Percentiles rank a stretch among this genome's conserved stretches.
These are phyloP conservation scores for Leucaena leucocephala DNA, from an alignment of 306 rosid species.

Conservation along the genomic window DNA sequence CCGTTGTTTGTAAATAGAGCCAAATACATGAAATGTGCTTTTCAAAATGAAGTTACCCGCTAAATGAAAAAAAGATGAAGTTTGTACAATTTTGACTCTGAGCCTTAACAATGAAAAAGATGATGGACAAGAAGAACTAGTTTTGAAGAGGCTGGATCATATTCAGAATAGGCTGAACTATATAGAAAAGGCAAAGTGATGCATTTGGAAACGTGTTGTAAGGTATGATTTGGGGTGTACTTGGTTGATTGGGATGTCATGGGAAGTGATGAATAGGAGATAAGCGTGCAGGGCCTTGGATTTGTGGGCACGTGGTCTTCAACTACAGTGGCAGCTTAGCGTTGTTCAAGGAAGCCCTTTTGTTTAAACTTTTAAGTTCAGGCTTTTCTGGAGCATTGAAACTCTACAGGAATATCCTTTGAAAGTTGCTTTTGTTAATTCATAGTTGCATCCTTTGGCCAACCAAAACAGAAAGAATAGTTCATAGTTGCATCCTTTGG, in stretches of 20 bases:
- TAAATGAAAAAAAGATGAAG: background rate
- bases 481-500: background rate
- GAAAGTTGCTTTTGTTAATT: background rate
- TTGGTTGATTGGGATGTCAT: slow-evolving; percentile 3
- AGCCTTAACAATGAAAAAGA: background rate
- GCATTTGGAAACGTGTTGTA: background rate
- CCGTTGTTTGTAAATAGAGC: background rate
- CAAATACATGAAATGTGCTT: background rate
- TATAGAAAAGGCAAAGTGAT: background rate
- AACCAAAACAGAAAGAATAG: background rate
- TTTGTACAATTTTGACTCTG: background rate
- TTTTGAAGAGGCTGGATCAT: too few relatives aligned
- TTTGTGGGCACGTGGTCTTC: slow-evolving; percentile 17
- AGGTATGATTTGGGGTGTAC: background rate
- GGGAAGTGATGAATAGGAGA: background rate
- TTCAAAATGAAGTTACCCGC: background rate
- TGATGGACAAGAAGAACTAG: background rate
- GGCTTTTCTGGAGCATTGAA: background rate
- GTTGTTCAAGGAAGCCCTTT: slow-evolving; percentile 10
- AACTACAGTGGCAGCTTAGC: slow-evolving; percentile 3
- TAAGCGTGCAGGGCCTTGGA: slow-evolving; percentile 15
- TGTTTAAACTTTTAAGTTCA: background rate
- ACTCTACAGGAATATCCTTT: background rate
- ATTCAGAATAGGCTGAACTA: too few relatives aligned
- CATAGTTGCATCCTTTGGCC: background rate